Evolutionary conservation across 179 eudicot species (phyloP).

Genomic region (Patellifolia procumbens): DNA sequence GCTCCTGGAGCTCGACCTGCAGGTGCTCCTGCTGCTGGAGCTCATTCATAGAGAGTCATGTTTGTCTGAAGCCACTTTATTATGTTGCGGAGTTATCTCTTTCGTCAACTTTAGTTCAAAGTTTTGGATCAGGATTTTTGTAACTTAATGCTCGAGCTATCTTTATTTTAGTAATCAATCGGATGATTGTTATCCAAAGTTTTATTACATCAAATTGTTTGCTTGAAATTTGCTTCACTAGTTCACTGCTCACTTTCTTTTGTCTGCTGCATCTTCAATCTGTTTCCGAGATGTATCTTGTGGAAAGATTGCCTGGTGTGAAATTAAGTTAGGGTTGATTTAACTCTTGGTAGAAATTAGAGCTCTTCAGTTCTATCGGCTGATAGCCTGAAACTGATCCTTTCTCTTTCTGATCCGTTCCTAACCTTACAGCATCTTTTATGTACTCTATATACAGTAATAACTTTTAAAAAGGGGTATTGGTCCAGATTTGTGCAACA

Average conservation of each 20-base stretch:
- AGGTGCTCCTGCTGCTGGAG: constrained; percentile 15
- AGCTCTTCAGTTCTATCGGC: too few species aligned
- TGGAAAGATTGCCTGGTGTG: background rate
- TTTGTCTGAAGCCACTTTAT: background rate
- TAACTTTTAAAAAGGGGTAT: too few species aligned
- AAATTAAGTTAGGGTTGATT: too few species aligned
- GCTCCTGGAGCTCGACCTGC: constrained; percentile 36
- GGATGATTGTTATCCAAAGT: constrained; percentile 5
- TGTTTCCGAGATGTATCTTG: background rate
- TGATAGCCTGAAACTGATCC: too few species aligned
- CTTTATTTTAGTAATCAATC: background rate
- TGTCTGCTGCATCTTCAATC: background rate
- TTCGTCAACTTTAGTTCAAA: constrained; percentile 14
- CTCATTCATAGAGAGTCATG: constrained; percentile 11
- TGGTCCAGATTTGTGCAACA: too few species aligned
- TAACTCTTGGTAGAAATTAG: too few species aligned
- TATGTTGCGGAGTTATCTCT: constrained; percentile 7
- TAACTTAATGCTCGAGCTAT: background rate
- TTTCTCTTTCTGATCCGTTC: too few species aligned
- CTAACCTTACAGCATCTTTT: too few species aligned
- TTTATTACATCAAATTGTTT: background rate
- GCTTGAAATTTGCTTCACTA: background rate
- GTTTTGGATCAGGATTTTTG: constrained; percentile 19
- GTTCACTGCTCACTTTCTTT: background rate
- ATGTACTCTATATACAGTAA: too few species aligned